A percentile compares a stretch with the other conserved stretches of the same genome.
These are phyloP conservation scores for Bocquillonia castaneifolia DNA, from an alignment of 441 rosid species.

Conservation along the genomic window DNA sequence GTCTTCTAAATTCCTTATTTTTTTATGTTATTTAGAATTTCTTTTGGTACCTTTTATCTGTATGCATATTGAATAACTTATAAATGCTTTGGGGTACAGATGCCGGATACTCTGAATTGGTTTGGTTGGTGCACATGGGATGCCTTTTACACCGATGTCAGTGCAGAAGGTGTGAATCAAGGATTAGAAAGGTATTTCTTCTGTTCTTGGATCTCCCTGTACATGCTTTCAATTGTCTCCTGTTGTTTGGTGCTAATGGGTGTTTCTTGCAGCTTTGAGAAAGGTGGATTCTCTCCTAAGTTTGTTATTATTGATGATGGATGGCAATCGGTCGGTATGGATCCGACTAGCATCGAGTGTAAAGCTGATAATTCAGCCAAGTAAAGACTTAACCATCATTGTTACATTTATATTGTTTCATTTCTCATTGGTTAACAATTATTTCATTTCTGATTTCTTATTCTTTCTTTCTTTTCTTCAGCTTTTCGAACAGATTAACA, in stretches of 20 bases:
- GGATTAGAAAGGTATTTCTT: conserved; percentile 43
- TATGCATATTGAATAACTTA: not conserved
- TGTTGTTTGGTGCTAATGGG: not conserved
- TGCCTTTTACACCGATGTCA: conserved; percentile 57
- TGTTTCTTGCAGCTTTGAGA: conserved; percentile 37
- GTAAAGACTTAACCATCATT: conserved; percentile 29
- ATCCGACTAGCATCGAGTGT: conserved; percentile 36
- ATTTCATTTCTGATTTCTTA: not conserved
- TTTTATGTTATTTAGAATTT: not conserved
- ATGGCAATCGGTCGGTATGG: conserved; percentile 67
- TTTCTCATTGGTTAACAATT: conserved; percentile 7
- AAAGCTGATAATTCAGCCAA: conserved; percentile 61
- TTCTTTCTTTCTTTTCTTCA: conserved; percentile 22
- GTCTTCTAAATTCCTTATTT: not conserved
- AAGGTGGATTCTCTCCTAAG: conserved; percentile 53
- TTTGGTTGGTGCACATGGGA: conserved; percentile 79
- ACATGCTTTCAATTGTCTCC: not conserved
- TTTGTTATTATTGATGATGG: conserved; percentile 63
- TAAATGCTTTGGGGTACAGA: conserved; percentile 30
- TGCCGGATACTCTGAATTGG: conserved; percentile 62
- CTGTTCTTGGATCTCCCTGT: not conserved
- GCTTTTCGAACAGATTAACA: conserved; percentile 55
- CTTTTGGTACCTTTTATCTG: not conserved
- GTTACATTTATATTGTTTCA: not conserved
- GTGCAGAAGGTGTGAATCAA: conserved; percentile 45